Conservation (phyloP, 2,329 filamentous ascomycete genomes). For the Claviceps fusiformis region DNA sequence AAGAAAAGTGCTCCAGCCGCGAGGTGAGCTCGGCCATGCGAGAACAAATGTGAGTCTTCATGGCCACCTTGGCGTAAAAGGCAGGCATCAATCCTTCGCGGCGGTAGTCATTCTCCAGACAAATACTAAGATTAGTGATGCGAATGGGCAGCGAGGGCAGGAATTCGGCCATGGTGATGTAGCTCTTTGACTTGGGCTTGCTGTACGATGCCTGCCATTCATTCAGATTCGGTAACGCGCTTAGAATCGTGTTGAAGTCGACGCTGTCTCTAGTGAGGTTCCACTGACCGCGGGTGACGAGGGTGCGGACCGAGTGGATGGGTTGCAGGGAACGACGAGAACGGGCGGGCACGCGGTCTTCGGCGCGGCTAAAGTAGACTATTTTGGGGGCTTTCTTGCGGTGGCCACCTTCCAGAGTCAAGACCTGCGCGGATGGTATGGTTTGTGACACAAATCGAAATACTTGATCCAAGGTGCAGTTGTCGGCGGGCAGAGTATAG, state of each 20-base stretch:
- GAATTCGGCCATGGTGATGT: constrained; percentile 53
- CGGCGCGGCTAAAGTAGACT: constrained; percentile 15
- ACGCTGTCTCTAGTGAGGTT: constrained; percentile 52
- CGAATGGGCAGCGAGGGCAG: constrained; percentile 42
- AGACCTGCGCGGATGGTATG: constrained; percentile 47
- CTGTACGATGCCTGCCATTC: constrained; percentile 53
- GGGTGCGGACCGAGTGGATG: constrained; percentile 42
- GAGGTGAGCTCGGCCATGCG: constrained; percentile 47
- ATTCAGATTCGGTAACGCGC: constrained; percentile 50
- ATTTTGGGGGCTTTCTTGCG: constrained; percentile 63
- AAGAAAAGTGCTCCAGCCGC: constrained; percentile 53
- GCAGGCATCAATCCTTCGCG: constrained; percentile 47
- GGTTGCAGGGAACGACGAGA: constrained; percentile 14
- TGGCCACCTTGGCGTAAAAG: constrained; percentile 47
- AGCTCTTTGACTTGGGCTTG: constrained; percentile 62
- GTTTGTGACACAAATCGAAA: constrained; percentile 47
- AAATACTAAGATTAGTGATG: constrained; percentile 52
- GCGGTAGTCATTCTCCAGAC: constrained; percentile 57
- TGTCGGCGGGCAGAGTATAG: constrained; percentile 48
- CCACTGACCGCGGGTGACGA: constrained; percentile 65
- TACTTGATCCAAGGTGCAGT: constrained; percentile 56
- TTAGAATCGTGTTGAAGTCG: constrained; percentile 49
- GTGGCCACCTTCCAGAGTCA: constrained; percentile 66
- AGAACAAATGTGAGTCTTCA: constrained; percentile 50
- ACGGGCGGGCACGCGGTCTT: constrained; percentile 9